phyloP scores from a whole-genome alignment of 108 stramenopile genomes.

The Parmales sp. region DNA sequence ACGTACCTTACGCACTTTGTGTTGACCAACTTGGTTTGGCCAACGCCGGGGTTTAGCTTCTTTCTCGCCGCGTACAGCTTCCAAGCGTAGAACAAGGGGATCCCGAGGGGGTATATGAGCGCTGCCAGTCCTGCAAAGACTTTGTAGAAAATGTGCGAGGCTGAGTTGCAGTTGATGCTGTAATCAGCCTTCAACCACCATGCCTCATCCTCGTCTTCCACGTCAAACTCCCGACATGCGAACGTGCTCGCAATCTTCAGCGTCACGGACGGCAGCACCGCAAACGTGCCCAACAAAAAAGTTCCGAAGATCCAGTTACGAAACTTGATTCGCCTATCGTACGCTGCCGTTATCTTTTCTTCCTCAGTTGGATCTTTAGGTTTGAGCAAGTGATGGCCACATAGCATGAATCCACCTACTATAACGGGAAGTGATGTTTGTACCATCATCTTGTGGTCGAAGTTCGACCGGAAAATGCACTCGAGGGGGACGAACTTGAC shows the following conservation, averaged over 20 bases:
- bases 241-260: background rate
- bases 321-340: background rate
- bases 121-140: background rate
- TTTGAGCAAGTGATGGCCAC: background rate
- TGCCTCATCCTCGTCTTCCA: background rate
- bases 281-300: background rate
- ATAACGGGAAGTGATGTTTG: background rate
- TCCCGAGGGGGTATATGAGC: background rate
- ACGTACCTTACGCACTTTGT: too few relatives aligned
- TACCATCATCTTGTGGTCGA: slow-evolving; percentile 3
- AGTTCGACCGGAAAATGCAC: background rate
- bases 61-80: too few relatives aligned
- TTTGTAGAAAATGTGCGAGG: background rate
- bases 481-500: background rate
- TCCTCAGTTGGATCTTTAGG: too few relatives aligned
- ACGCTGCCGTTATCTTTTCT: background rate
- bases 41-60: too few relatives aligned
- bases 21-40: too few relatives aligned
- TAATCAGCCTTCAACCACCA: background rate
- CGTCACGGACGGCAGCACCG: background rate
- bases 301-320: background rate
- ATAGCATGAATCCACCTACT: background rate
- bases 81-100: background rate
- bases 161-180: background rate
- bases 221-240: background rate